phyloP scores from a whole-genome alignment of 2,329 filamentous ascomycete species.

The Penicillium crustosum region DNA sequence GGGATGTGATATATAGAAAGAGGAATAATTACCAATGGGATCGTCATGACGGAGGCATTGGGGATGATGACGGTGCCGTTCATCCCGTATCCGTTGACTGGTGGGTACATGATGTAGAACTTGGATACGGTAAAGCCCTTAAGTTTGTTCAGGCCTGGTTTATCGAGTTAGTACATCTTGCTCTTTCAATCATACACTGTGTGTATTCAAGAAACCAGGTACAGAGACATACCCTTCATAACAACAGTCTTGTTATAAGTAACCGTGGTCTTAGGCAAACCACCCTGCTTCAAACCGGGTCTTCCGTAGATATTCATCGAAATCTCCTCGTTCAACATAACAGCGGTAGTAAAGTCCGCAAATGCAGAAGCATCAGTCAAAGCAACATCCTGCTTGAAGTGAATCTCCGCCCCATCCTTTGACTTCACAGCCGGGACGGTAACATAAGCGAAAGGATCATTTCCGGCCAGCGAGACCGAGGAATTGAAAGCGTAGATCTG shows the following conservation, averaged over 20 bases:
- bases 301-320: constrained; percentile 53
- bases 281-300: constrained; percentile 53
- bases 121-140: constrained; percentile 50
- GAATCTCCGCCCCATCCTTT: constrained; percentile 43
- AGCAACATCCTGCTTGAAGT: constrained; percentile 46
- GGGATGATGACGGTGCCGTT: constrained; percentile 57
- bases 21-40: constrained; percentile 47
- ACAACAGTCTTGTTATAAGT: constrained; percentile 57
- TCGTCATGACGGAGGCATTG: constrained; percentile 59
- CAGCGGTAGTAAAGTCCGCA: constrained; percentile 49
- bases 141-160: constrained; percentile 59
- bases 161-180: neutral
- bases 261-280: constrained; percentile 51
- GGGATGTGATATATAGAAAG: neutral
- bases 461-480: constrained; percentile 49
- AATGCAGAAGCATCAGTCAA: constrained; percentile 50
- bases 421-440: constrained; percentile 48
- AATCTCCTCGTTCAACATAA: constrained; percentile 52
- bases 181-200: neutral
- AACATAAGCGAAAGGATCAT: constrained; percentile 46
- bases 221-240: constrained; percentile 53
- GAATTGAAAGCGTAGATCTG: constrained; percentile 56
- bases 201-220: neutral
- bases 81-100: constrained; percentile 53
- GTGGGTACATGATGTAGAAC: constrained; percentile 47